A percentile compares a stretch with the other conserved stretches of the same genome.
Conservation (phyloP, 2,329 filamentous ascomycete species). For the Aureobasidium leucospermi region DNA sequence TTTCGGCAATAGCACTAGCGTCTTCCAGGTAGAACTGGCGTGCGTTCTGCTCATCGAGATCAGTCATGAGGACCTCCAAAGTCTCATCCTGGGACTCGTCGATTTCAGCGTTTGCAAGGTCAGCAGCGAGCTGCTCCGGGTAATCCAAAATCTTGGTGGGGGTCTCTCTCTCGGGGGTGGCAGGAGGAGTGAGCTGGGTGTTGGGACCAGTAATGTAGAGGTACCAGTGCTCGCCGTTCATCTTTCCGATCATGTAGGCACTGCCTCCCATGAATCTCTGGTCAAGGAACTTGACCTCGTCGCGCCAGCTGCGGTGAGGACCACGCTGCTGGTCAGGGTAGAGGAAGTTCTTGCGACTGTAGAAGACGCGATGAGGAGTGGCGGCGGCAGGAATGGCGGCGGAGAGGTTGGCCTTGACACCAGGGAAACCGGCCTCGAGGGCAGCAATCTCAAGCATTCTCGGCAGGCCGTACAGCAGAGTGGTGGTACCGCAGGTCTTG, state of each 20-base stretch:
- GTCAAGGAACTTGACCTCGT: constrained; percentile 89
- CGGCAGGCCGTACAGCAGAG: constrained; percentile 78
- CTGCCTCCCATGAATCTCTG: constrained; percentile 86
- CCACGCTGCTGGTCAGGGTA: constrained; percentile 91
- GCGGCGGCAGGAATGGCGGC: constrained; percentile 67
- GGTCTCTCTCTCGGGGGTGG: constrained; percentile 57
- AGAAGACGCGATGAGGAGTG: constrained; percentile 91
- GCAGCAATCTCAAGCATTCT: constrained; percentile 90
- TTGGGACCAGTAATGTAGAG: constrained; percentile 90
- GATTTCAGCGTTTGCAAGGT: constrained; percentile 21
- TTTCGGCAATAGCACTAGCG: constrained; percentile 85
- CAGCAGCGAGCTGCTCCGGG: constrained; percentile 38
- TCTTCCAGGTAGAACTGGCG: constrained; percentile 65
- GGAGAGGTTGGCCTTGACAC: constrained; percentile 59
- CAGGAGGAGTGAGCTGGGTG: constrained; percentile 70
- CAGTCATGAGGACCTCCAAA: constrained; percentile 61
- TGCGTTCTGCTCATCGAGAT: constrained; percentile 58
- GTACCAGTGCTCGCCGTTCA: constrained; percentile 99
- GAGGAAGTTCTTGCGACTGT: constrained; percentile 97
- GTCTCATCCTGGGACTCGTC: constrained; percentile 64
- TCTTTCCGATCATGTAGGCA: constrained; percentile 99
- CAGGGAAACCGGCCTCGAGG: constrained; percentile 79
- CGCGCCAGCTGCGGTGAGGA: constrained; percentile 94
- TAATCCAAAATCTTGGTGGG: constrained; percentile 53
- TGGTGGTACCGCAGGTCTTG: constrained; percentile 97